Evolutionary conservation across 305 asterid species (phyloP).

Genomic region (Stenogyne calaminthoides): DNA sequence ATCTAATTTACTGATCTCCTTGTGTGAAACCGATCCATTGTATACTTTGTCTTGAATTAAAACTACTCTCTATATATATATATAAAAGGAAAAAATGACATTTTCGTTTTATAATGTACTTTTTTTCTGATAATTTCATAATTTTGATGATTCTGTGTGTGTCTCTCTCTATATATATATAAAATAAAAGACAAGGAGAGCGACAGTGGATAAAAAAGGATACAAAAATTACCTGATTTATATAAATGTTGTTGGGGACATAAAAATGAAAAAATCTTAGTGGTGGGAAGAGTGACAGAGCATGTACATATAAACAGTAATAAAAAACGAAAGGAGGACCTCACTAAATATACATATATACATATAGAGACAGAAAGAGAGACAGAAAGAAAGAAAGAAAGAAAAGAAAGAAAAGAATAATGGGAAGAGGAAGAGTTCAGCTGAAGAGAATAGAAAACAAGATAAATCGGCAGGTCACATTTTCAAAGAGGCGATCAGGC

Average conservation of each 20-base stretch:
- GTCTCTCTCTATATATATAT: no score
- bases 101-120: no score
- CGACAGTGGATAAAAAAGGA: neutral
- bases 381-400: neutral
- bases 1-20: no score
- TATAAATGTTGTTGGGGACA: neutral
- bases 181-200: neutral
- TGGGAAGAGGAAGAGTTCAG: constrained; percentile 74
- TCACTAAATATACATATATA: neutral
- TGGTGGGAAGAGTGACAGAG: constrained; percentile 35
- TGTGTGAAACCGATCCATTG: no score
- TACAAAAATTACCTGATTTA: constrained; percentile 22
- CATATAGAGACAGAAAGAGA: neutral
- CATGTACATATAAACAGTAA: constrained; percentile 33
- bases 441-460: constrained; percentile 74
- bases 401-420: constrained; percentile 30
- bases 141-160: no score
- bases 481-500: constrained; percentile 67
- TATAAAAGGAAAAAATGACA: no score
- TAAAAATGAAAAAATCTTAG: constrained; percentile 27
- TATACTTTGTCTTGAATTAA: no score
- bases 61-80: no score
- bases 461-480: constrained; percentile 65
- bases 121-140: no score
- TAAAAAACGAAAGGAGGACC: constrained; percentile 4